A percentile compares a stretch with the other conserved stretches of the same genome.
Evolutionary conservation across 2,329 filamentous ascomycete genomes (phyloP).

Genomic region (Rhexocercosporidium sp.): DNA sequence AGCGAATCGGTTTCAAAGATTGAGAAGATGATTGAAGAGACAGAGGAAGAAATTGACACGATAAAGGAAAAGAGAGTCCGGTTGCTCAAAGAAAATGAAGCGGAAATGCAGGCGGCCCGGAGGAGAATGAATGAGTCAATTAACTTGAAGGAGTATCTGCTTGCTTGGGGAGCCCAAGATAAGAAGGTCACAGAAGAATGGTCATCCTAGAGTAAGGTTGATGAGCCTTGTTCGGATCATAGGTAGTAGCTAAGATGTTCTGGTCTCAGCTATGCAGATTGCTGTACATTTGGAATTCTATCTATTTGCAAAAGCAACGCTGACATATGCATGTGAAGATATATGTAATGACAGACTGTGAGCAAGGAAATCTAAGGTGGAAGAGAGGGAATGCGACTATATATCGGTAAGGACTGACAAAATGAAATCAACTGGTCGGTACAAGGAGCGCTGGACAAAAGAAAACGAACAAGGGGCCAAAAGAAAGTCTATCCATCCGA

Average conservation of each 20-base stretch:
- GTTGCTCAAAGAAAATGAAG: background rate
- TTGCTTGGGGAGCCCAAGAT: slow-evolving; percentile 14
- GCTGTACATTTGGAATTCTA: slow-evolving; percentile 1
- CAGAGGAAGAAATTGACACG: background rate
- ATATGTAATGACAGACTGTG: background rate
- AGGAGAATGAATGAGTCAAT: slow-evolving; percentile 2
- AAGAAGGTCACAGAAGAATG: slow-evolving; percentile 13
- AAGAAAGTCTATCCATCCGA: background rate
- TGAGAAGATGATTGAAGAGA: slow-evolving; percentile 2
- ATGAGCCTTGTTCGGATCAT: background rate
- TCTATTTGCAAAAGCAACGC: background rate
- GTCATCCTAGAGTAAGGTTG: slow-evolving; percentile 1
- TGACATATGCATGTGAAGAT: background rate
- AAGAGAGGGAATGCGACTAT: background rate
- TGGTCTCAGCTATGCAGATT: background rate
- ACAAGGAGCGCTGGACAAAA: background rate
- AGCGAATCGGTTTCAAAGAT: background rate
- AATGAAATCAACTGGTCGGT: background rate
- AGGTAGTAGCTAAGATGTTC: background rate
- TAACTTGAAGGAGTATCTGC: slow-evolving; percentile 7
- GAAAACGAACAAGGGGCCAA: background rate
- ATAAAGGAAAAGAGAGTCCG: background rate
- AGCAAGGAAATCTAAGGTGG: background rate
- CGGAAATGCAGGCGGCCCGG: background rate
- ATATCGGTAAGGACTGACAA: slow-evolving; percentile 2